Base-by-base conservation (phyloP, 1,284 basidiomycete genomes). In the Naganishia sp. region DNA sequence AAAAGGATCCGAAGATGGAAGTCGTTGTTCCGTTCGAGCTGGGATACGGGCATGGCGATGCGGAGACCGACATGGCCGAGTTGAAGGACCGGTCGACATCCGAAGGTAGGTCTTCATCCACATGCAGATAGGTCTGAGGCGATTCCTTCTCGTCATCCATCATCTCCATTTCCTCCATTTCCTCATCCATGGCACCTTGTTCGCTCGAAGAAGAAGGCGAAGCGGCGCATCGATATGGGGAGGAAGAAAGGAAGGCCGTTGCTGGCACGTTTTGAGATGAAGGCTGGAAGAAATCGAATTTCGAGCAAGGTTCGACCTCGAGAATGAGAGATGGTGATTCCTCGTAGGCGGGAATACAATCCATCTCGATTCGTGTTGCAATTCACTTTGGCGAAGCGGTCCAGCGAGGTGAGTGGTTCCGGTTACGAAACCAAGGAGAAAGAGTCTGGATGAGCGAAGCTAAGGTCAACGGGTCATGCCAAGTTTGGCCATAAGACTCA, bases 41-140 rank as follows among this genome's bases (percentile, higher is more conserved):
- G 15, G 67, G 55, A 33, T 73, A 72, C 18, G 72, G 73, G 23
- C 68, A 67, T 44, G 75, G 72, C 46, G 68, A 67, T 15, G 61
- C 64, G 13, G 72, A 72, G 50, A 80, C 70, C 15, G 75, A 76
- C 74, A 80, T 74, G 63, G 77, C 77, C 48, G 78, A 77, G 71
- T 77, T 79, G 75, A 80, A 80, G 4, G 77, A 79, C 64, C 75
- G 75, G 67, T 80, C 78, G 43, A 80, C 77, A 28, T 79, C 78
- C 50, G 73, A 72, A 6, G 77, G 76, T 9, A 79, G 68, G 55
- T 78, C 77, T 31, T 66, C 64, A 18, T 66, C 64, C 25, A 48
- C 55, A n/a, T 54, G 42, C 11, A 23, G 16, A 11, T 45, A 52
- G 11, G 42, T n/a, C 9, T 23, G 28, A 6, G 52, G 28, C 5